A percentile compares a stretch with the other conserved stretches of the same genome.
Evolutionary conservation across 1,139 yeast species (phyloP).

Genomic region (Kazachstania sp.): DNA sequence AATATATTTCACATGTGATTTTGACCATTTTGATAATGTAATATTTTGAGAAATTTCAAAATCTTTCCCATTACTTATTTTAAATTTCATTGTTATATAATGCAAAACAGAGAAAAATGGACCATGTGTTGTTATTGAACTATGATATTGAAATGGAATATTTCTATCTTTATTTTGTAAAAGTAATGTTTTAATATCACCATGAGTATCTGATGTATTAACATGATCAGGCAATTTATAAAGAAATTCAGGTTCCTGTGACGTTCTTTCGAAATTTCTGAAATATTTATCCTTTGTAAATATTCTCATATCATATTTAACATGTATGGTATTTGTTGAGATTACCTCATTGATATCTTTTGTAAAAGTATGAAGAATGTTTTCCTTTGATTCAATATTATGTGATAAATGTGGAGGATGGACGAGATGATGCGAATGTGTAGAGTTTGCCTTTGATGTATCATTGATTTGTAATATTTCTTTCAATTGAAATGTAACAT

Average conservation of each 20-base stretch:
- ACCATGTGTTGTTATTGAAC: constrained; percentile 42
- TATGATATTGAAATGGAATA: constrained; percentile 33
- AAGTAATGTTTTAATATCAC: constrained; percentile 14
- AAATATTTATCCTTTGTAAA: constrained; percentile 22
- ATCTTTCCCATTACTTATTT: constrained; percentile 43
- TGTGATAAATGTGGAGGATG: not conserved
- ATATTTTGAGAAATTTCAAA: constrained; percentile 44
- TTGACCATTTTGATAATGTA: constrained; percentile 46
- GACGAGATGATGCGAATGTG: constrained; percentile 8
- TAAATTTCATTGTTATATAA: constrained; percentile 42
- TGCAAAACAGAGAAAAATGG: constrained; percentile 46
- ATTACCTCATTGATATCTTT: constrained; percentile 26
- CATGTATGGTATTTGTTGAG: constrained; percentile 20
- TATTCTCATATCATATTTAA: constrained; percentile 20
- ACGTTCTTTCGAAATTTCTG: constrained; percentile 24
- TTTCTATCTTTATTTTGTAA: constrained; percentile 20
- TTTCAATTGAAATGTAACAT: constrained; percentile 41
- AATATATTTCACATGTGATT: constrained; percentile 38
- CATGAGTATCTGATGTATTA: not conserved
- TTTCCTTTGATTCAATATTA: constrained; percentile 13
- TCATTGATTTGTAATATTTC: constrained; percentile 39
- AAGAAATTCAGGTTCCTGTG: constrained; percentile 28
- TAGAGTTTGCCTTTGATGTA: constrained; percentile 5
- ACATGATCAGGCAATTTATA: constrained; percentile 18
- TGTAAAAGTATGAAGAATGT: constrained; percentile 24